Base-by-base conservation (phyloP, 2,329 filamentous ascomycete genomes). In the Pseudomassariella vexata region DNA sequence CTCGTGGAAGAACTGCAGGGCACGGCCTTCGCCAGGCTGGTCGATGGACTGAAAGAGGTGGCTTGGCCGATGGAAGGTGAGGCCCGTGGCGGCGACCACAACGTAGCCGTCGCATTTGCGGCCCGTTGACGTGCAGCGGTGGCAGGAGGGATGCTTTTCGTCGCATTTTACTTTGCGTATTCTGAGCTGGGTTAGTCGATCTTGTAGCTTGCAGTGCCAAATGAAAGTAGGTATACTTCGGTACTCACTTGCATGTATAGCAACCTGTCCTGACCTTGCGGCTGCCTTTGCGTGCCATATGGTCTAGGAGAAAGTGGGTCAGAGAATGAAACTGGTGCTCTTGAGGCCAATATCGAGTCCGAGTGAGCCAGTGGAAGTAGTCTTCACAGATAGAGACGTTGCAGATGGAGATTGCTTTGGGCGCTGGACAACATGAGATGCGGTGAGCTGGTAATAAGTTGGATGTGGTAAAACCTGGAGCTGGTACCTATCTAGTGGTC, bases 1-100 rank as follows among this genome's bases (percentile, higher is more conserved):
- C 6, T 53, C 46, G 30, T 51, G 52, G 44, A 64, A 65, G 46
- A 57, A 63, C 15, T 56, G 50, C 10, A 65, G 39, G 16, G 48
- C 47, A 20, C 60, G 53, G 9, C 50, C 44, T 29, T 63, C 51
- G 7, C 30, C 45, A 0, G 36, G 34, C 5, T 46, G 32, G 19
- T 57, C 37, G 5, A 47, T 39, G 15, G 43, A 19, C 18, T 43
- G 25, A 43, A 54, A 45, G 2, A 47, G 24, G 6, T 48, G 47
- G 5, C 60, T 53, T 11, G 63, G 54, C 4, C 53, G 50, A 21
- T 56, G 48, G 60, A 60, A 64, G 2, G 52, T 49, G 8, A 50
- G 34, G 4, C 34, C 37, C 3, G 44, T 34, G 29, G 44, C 10
- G 6, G 41, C 14, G n/a, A 33, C 5, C 6, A 44, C 11, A 19